Evolutionary conservation across 371 early-diverging fungal species (phyloP).

Genomic region (Syncephalastrum racemosum): DNA sequence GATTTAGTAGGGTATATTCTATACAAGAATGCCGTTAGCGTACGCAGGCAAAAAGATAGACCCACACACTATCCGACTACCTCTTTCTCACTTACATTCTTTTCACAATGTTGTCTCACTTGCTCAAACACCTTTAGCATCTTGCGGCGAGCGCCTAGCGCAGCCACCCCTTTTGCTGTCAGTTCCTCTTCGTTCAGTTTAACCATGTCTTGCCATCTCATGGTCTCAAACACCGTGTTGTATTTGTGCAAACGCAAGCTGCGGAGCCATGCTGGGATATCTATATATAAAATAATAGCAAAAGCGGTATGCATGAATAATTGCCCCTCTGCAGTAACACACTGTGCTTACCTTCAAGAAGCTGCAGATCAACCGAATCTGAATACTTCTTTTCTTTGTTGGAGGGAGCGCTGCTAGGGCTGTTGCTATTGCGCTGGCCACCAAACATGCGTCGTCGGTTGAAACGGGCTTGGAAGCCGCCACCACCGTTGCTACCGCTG

Average conservation of each 20-base stretch:
- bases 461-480: too few species aligned
- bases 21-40: neutral
- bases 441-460: slow-evolving; percentile 1
- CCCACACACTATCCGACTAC: too few species aligned
- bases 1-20: slow-evolving; percentile 7
- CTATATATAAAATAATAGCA: slow-evolving; percentile 32
- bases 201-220: slow-evolving; percentile 87
- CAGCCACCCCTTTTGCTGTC: slow-evolving; percentile 82
- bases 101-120: slow-evolving; percentile 53
- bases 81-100: slow-evolving; percentile 33
- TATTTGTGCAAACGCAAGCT: slow-evolving; percentile 91
- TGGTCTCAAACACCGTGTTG: slow-evolving; percentile 76
- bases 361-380: slow-evolving; percentile 70
- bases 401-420: slow-evolving; percentile 16
- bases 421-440: slow-evolving; percentile 6
- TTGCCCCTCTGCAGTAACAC: neutral
- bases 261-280: slow-evolving; percentile 92
- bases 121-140: slow-evolving; percentile 93
- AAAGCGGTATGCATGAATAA: neutral
- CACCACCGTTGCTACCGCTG: slow-evolving; percentile 1
- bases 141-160: slow-evolving; percentile 92
- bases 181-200: slow-evolving; percentile 81
- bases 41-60: too few species aligned
- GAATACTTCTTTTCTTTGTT: slow-evolving; percentile 74
- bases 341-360: slow-evolving; percentile 62